Evolutionary conservation across 192 early-diverging fungal species (phyloP), one percentile per base, ranked within the genome.

Genomic region (Kappamyces sp.): DNA sequence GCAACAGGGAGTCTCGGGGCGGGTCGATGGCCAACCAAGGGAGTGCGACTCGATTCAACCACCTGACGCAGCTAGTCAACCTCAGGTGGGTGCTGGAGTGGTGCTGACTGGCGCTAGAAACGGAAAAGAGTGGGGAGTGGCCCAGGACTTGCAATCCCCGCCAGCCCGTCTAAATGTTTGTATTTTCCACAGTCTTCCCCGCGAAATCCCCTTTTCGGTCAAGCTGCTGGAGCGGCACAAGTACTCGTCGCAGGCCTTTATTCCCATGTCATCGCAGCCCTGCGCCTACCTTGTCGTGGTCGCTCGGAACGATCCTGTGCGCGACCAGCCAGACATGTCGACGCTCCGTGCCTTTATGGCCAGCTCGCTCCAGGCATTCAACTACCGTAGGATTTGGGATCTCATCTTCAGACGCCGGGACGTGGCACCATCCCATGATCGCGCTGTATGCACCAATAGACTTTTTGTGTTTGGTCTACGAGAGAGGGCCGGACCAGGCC

Each of bases 401-500:
- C 23, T 23, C 23, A 23, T 23, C 23, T 23, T 23, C 23, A 23
- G 23, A 23, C 51, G 75, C 82, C 9, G 88, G 87, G 64, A 78
- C 84, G 47, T 94, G 92, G 92, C 92, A 94, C 66, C 89, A 90
- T 68, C 91, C 91, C 12, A 92, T 94, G 89, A 76, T 94, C 47
- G 79, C 77, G 5, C 63, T 91, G 6, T 79, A 82, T 49, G 58
- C 74, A n/a, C 62, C 49, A 40, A 72, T 52, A 6, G 57, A 64
- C 43, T 94, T 91, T 61, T 54, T 82, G 12, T 82, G 83, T n/a
- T 67, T 91, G 42, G 86, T 90, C 8, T 84, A 87, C 71, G 92
- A 94, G 72, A 84, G 69, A 33, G 39, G 50, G 23, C 52, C 47
- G 35, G 5, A 54, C 1, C 23, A 79, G 62, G 84, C 82, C 52